Evolutionary conservation across 495 filamentous ascomycete genomes (phyloP).

Genomic region (Collariella sp.): DNA sequence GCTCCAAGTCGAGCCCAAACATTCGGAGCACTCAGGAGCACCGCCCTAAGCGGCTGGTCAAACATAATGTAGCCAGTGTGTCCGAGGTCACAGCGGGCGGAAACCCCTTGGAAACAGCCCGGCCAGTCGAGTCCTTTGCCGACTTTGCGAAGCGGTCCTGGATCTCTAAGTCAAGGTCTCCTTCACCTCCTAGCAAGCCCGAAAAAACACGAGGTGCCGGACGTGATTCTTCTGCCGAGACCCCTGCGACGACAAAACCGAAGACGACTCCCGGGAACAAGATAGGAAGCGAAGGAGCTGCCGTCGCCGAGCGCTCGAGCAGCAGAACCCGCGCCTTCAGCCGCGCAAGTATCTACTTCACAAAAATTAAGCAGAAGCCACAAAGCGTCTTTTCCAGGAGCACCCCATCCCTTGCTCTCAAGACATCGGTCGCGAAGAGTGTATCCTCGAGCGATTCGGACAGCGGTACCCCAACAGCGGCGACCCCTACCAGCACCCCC

Average conservation of each 20-base stretch:
- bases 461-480: slow-evolving; percentile 1
- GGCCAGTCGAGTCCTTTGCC: slow-evolving; percentile 52
- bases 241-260: slow-evolving; percentile 15
- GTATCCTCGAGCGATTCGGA: slow-evolving; percentile 13
- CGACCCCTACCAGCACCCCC: background rate
- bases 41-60: slow-evolving; percentile 17
- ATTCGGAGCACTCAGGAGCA: slow-evolving; percentile 14
- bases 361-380: slow-evolving; percentile 35
- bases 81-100: slow-evolving; percentile 6
- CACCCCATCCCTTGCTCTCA: slow-evolving; percentile 16
- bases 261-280: slow-evolving; percentile 22
- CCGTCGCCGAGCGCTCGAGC: slow-evolving; percentile 22
- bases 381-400: slow-evolving; percentile 31
- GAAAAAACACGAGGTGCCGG: slow-evolving; percentile 6
- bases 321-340: slow-evolving; percentile 22
- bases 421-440: slow-evolving; percentile 23
- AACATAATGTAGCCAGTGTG: slow-evolving; percentile 19
- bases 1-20: slow-evolving; percentile 33
- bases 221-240: slow-evolving; percentile 6
- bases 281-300: slow-evolving; percentile 18
- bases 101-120: slow-evolving; percentile 24
- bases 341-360: slow-evolving; percentile 32
- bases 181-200: slow-evolving; percentile 42
- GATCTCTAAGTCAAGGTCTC: slow-evolving; percentile 53
- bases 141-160: slow-evolving; percentile 60